phyloP scores from a whole-genome alignment of 192 early-diverging fungal genomes.

The Coemansia sp. region DNA sequence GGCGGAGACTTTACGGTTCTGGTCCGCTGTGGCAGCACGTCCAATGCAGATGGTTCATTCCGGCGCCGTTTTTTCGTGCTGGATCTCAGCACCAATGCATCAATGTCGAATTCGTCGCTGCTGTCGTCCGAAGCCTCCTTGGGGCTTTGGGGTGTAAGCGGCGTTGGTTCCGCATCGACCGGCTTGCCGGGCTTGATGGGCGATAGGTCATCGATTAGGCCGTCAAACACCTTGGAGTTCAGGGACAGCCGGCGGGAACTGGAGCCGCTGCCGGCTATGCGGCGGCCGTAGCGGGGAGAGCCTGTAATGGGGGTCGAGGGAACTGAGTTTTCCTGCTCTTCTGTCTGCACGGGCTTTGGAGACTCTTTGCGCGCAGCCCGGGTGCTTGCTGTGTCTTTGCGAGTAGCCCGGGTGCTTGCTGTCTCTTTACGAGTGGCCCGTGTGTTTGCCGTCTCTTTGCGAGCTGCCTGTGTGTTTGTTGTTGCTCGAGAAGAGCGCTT shows the following conservation, averaged over 20 bases:
- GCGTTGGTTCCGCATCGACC: background rate
- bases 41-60: too few relatives aligned
- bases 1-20: too few relatives aligned
- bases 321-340: background rate
- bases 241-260: background rate
- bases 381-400: background rate
- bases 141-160: background rate
- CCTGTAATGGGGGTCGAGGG: background rate
- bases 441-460: constrained; percentile 1
- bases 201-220: constrained; percentile 33
- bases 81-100: constrained; percentile 2
- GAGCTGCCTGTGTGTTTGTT: background rate
- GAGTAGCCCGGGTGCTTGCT: background rate
- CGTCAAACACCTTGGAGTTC: constrained; percentile 17
- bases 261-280: background rate
- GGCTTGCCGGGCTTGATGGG: constrained; percentile 24
- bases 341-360: background rate
- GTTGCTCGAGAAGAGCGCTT: background rate
- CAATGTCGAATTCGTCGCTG: constrained; percentile 12
- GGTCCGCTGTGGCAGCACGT: too few relatives aligned
- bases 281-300: constrained; percentile 3
- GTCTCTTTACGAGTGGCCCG: background rate
- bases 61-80: background rate
- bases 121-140: constrained; percentile 6
- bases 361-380: background rate